phyloP scores from a whole-genome alignment of 2,329 filamentous ascomycete species.

The Dothistroma septosporum region DNA sequence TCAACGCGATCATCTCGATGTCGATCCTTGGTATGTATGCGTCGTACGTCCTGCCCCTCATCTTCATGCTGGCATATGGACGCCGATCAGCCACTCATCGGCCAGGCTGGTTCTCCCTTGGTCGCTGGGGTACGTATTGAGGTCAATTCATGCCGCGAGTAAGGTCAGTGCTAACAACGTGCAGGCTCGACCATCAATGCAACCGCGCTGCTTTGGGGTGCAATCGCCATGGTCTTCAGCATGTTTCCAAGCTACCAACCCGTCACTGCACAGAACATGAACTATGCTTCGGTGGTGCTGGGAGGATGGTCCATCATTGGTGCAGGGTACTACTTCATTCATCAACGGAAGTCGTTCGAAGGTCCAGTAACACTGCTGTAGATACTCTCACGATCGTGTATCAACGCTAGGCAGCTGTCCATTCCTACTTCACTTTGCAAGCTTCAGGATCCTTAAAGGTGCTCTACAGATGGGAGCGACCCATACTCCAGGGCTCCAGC shows the following conservation, averaged over 20 bases:
- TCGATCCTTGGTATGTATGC: constrained; percentile 16
- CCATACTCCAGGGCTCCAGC: too few species aligned
- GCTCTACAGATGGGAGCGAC: too few species aligned
- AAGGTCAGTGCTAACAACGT: constrained; percentile 1
- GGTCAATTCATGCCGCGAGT: neutral
- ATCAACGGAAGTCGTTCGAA: constrained; percentile 34
- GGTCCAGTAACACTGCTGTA: constrained; percentile 15
- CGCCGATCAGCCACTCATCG: constrained; percentile 2
- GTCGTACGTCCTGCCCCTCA: constrained; percentile 14
- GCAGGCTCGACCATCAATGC: constrained; percentile 35
- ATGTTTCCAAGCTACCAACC: constrained; percentile 44
- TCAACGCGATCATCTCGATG: constrained; percentile 17
- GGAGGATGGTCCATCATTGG: constrained; percentile 40
- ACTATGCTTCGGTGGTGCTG: constrained; percentile 40
- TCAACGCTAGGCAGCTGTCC: too few species aligned
- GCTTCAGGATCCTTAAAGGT: too few species aligned
- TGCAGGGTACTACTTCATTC: constrained; percentile 40
- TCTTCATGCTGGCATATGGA: constrained; percentile 28
- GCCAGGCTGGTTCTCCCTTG: constrained; percentile 33
- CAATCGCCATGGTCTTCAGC: constrained; percentile 45
- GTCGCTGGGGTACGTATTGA: constrained; percentile 30
- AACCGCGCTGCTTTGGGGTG: constrained; percentile 43
- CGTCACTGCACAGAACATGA: constrained; percentile 42
- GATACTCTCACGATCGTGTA: too few species aligned
- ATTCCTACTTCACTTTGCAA: too few species aligned